Conservation (phyloP, 192 early-diverging fungal species). For the Paraglomus occultum region DNA sequence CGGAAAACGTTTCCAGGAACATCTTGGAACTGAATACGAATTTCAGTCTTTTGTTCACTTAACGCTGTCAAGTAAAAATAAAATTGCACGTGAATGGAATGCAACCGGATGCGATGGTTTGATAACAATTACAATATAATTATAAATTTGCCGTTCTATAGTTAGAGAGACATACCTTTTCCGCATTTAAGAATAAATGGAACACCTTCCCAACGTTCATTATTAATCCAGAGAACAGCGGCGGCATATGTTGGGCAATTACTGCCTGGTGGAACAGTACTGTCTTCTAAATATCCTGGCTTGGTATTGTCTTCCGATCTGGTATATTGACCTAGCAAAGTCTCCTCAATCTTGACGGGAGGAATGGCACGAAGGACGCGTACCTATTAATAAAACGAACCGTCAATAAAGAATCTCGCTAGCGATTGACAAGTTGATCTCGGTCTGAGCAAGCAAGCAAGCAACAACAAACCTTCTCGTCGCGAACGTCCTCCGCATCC, state of each 20-base stretch:
- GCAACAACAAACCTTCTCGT: constrained; percentile 76
- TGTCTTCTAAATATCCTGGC: constrained; percentile 93
- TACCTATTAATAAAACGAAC: constrained; percentile 30
- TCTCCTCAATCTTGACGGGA: constrained; percentile 77
- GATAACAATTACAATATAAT: too few relatives aligned
- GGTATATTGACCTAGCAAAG: constrained; percentile 90
- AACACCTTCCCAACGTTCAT: constrained; percentile 93
- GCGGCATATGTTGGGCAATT: constrained; percentile 91
- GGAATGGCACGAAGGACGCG: constrained; percentile 76
- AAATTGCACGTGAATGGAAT: too few relatives aligned
- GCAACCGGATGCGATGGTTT: too few relatives aligned
- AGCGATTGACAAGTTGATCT: background rate
- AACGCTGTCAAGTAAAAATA: constrained; percentile 51
- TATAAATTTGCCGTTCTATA: constrained; percentile 89
- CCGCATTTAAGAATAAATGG: constrained; percentile 87
- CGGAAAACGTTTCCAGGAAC: constrained; percentile 81
- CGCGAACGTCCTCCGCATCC: constrained; percentile 88
- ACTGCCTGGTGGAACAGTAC: constrained; percentile 81
- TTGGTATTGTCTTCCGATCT: constrained; percentile 72
- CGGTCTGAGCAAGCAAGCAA: background rate
- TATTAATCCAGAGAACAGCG: constrained; percentile 83
- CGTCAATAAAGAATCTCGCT: background rate
- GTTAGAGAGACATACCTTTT: constrained; percentile 82
- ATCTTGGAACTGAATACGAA: constrained; percentile 97
- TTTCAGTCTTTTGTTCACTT: constrained; percentile 88